Evolutionary conservation across 768 basidiomycete genomes (phyloP).

Genomic region (Russula earlei): DNA sequence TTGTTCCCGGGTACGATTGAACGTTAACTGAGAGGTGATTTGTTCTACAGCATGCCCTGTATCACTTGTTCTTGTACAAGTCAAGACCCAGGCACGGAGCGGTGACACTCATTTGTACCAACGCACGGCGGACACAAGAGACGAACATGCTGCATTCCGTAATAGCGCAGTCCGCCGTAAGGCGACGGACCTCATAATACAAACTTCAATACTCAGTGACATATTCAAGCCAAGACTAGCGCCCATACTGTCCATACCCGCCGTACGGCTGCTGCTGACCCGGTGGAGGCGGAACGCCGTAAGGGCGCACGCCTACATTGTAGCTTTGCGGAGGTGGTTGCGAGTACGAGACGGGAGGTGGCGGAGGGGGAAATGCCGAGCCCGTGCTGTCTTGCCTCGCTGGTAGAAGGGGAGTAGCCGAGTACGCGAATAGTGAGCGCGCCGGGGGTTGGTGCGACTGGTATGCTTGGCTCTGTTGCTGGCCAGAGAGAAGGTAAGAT

Average conservation of each 20-base stretch:
- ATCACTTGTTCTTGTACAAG: too few species aligned
- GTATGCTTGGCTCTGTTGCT: constrained; percentile 9
- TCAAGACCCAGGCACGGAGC: too few species aligned
- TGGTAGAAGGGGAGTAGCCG: neutral
- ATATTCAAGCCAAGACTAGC: constrained; percentile 19
- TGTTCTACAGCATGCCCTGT: too few species aligned
- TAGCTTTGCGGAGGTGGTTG: constrained; percentile 22
- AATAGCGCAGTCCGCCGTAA: neutral
- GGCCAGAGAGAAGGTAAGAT: constrained; percentile 19
- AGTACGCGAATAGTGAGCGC: constrained; percentile 1
- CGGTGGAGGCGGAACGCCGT: constrained; percentile 19
- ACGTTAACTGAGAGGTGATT: too few species aligned
- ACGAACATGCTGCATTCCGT: neutral
- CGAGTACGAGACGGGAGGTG: constrained; percentile 22
- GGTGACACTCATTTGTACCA: neutral
- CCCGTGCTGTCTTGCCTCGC: constrained; percentile 15
- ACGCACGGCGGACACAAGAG: neutral
- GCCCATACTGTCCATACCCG: constrained; percentile 26
- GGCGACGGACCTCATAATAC: constrained; percentile 3
- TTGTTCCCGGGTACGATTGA: too few species aligned
- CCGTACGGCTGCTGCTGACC: constrained; percentile 27
- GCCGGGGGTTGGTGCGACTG: constrained; percentile 21
- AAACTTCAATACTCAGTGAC: neutral
- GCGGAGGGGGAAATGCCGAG: constrained; percentile 25
- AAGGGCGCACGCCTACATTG: constrained; percentile 1